phyloP scores from a whole-genome alignment of 306 rosid species.

The Delonix regia region DNA sequence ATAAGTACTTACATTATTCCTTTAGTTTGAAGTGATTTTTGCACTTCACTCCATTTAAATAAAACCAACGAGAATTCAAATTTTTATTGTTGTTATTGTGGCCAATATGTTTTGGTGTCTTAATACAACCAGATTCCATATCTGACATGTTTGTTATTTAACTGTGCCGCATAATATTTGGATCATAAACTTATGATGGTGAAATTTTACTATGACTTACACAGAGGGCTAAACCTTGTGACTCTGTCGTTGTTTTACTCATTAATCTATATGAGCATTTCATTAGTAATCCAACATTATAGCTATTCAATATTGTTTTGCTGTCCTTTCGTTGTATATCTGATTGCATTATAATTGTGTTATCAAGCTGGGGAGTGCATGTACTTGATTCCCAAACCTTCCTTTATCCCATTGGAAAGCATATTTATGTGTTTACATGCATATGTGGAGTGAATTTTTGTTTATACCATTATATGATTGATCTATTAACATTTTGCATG shows the following conservation, averaged over 20 bases:
- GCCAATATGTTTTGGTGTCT: neutral
- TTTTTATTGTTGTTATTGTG: neutral
- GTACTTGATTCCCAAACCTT: conserved; percentile 29
- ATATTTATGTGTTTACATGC: conserved; percentile 24
- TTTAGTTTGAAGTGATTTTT: neutral
- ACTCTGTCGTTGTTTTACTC: neutral
- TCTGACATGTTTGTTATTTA: neutral
- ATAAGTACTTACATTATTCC: neutral
- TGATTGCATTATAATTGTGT: conserved; percentile 27
- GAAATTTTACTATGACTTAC: neutral
- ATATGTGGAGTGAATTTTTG: conserved; percentile 25
- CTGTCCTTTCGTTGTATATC: neutral
- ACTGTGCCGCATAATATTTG: neutral
- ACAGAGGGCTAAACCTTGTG: neutral
- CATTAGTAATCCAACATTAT: conserved; percentile 8
- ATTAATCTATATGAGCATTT: conserved; percentile 13
- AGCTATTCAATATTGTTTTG: conserved; percentile 7
- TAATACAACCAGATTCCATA: neutral
- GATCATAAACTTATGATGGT: neutral
- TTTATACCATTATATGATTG: conserved; percentile 28
- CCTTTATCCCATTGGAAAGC: neutral
- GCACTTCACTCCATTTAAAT: neutral
- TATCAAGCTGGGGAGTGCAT: conserved; percentile 31
- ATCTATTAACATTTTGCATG: conserved; percentile 20
- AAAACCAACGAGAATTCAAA: neutral